Evolutionary conservation across 371 early-diverging fungal species (phyloP).

Genomic region (Mucor piriformis): DNA sequence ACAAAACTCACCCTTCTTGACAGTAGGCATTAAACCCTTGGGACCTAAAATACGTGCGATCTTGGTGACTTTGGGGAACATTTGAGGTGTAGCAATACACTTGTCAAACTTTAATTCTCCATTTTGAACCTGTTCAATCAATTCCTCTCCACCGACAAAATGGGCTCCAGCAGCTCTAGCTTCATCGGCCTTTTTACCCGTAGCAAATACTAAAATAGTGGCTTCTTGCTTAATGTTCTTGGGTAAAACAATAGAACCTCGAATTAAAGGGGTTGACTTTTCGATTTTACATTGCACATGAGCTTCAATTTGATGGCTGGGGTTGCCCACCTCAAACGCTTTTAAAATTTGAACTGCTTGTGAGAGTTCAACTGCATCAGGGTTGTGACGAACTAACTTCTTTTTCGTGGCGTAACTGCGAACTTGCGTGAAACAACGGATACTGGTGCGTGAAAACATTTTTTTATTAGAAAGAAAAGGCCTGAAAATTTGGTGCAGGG

Average conservation of each 20-base stretch:
- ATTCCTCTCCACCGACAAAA: constrained; percentile 88
- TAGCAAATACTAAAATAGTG: constrained; percentile 77
- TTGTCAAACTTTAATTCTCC: constrained; percentile 80
- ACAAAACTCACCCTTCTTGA: constrained; percentile 74
- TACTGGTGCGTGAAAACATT: constrained; percentile 16
- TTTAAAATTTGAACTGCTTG: constrained; percentile 52
- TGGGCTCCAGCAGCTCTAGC: constrained; percentile 83
- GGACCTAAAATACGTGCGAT: constrained; percentile 94
- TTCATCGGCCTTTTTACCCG: constrained; percentile 78
- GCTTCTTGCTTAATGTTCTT: constrained; percentile 65
- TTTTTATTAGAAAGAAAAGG: neutral
- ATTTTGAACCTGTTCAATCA: constrained; percentile 72
- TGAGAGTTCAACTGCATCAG: constrained; percentile 45
- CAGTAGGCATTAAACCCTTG: constrained; percentile 94
- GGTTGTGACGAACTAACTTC: constrained; percentile 30
- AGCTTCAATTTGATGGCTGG: constrained; percentile 68
- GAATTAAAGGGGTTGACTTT: constrained; percentile 76
- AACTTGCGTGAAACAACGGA: constrained; percentile 11
- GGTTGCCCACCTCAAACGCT: constrained; percentile 74
- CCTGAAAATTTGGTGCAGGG: neutral
- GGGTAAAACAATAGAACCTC: constrained; percentile 76
- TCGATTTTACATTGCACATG: constrained; percentile 74
- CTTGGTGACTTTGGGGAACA: constrained; percentile 87
- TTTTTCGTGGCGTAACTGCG: constrained; percentile 39
- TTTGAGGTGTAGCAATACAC: constrained; percentile 84